Evolutionary conservation across 768 basidiomycete genomes (phyloP).

Genomic region (Tremella fuciformis): DNA sequence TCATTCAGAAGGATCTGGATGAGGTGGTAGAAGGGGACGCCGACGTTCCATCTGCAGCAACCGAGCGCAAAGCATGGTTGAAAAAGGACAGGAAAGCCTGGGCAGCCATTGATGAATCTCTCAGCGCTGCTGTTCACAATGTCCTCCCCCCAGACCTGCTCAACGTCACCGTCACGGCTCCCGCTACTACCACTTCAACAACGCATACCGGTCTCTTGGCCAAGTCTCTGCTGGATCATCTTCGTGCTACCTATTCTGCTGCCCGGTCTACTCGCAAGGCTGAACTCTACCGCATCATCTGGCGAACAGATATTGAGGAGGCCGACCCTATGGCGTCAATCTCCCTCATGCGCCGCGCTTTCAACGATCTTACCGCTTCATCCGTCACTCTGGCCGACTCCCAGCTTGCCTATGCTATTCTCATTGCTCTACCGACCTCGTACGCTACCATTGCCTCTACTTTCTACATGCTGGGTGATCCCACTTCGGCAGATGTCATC

Average conservation of each 20-base stretch:
- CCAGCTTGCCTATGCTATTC: not conserved
- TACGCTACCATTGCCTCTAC: not conserved
- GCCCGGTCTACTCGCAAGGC: not conserved
- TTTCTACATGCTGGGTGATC: conserved; percentile 1
- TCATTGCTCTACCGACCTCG: not conserved
- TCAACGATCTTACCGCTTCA: no score
- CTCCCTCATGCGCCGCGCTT: not conserved
- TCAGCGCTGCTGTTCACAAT: not conserved
- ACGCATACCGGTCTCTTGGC: not conserved
- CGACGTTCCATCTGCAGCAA: not conserved
- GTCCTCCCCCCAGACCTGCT: not conserved
- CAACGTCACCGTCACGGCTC: not conserved
- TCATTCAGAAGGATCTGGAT: conserved; percentile 3
- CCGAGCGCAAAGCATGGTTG: not conserved
- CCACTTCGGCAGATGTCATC: not conserved
- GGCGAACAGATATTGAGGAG: not conserved
- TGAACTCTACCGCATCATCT: conserved; percentile 3
- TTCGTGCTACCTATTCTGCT: not conserved
- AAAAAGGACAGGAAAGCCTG: no score
- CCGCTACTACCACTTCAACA: no score
- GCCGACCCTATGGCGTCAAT: not conserved
- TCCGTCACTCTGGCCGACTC: not conserved
- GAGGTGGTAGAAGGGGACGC: not conserved
- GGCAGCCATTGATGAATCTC: no score
- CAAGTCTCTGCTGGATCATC: not conserved